These are phyloP conservation scores for Neonectria neomacrospora DNA, from an alignment of 2,329 filamentous ascomycete species.

Conservation along the genomic window DNA sequence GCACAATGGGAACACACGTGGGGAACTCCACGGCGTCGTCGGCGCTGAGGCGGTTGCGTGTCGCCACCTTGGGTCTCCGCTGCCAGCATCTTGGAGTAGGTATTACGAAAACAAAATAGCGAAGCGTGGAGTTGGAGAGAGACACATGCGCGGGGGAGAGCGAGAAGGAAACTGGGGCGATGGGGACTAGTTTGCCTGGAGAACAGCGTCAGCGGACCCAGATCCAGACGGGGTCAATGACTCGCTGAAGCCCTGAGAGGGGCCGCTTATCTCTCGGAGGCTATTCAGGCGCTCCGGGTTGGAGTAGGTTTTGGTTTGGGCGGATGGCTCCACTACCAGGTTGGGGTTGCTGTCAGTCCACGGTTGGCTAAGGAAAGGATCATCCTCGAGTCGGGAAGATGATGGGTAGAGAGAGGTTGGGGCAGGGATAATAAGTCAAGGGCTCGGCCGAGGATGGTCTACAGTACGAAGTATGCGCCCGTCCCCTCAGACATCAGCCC, in stretches of 20 bases:
- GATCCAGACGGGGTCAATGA: neutral
- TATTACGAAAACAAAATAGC: neutral
- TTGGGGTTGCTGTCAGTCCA: neutral
- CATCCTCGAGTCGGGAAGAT: neutral
- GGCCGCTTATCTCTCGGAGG: neutral
- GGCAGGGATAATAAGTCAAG: neutral
- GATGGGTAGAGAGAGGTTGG: neutral
- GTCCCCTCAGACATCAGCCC: neutral
- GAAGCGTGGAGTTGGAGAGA: conserved; percentile 24
- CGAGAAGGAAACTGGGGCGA: neutral
- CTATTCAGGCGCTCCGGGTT: neutral
- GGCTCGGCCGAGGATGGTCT: neutral
- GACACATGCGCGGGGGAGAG: neutral
- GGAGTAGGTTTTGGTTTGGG: neutral
- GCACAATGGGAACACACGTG: conserved; percentile 55
- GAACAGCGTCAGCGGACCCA: neutral
- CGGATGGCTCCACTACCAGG: neutral
- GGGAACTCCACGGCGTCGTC: conserved; percentile 30
- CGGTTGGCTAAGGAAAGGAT: neutral
- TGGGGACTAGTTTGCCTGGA: conserved; percentile 18
- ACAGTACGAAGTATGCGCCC: neutral
- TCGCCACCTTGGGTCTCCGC: conserved; percentile 3
- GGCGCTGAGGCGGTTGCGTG: conserved; percentile 12
- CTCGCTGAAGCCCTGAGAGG: neutral
- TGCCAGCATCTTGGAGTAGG: conserved; percentile 20